phyloP scores from a whole-genome alignment of 257 asterid species.

The Ajuga chamaepitys region DNA sequence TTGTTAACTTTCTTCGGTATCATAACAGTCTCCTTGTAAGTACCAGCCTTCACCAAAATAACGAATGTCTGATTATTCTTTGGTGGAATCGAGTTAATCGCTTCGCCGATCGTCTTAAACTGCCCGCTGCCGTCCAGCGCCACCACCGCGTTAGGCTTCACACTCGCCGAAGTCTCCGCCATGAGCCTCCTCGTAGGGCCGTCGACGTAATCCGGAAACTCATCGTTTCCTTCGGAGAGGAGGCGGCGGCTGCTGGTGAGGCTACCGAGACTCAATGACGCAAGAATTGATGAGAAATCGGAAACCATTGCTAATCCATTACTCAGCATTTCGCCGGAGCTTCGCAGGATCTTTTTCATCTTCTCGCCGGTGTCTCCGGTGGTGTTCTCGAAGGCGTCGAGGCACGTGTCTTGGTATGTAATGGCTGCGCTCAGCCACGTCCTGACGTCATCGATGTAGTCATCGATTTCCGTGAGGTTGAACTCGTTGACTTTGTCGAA shows the following conservation, averaged over 20 bases:
- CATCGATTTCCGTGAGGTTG: slow-evolving; percentile 18
- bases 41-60: slow-evolving; percentile 53
- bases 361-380: slow-evolving; percentile 50
- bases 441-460: slow-evolving; percentile 45
- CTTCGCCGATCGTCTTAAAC: slow-evolving; percentile 39
- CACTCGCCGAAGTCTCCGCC: slow-evolving; percentile 3
- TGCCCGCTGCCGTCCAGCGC: slow-evolving; percentile 66
- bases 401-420: slow-evolving; percentile 54
- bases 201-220: slow-evolving; percentile 15
- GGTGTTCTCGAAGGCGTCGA: slow-evolving; percentile 55
- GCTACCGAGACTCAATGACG: slow-evolving; percentile 22
- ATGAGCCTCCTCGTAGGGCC: slow-evolving; percentile 25
- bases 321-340: slow-evolving; percentile 40
- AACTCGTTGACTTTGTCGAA: slow-evolving; percentile 22
- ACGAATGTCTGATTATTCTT: slow-evolving; percentile 23
- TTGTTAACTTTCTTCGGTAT: slow-evolving; percentile 33
- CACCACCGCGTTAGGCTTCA: slow-evolving; percentile 40
- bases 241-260: slow-evolving; percentile 28
- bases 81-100: slow-evolving; percentile 28
- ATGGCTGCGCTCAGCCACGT: slow-evolving; percentile 73
- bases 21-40: slow-evolving; percentile 38
- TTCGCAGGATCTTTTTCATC: slow-evolving; percentile 43
- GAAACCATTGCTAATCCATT: slow-evolving; percentile 55
- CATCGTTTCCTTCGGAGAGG: not conserved
- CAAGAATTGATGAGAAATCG: slow-evolving; percentile 27